A percentile compares a stretch with the other conserved stretches of the same genome.
Evolutionary conservation across 257 asterid genomes (phyloP).

Genomic region (Solanum chmielewskii): DNA sequence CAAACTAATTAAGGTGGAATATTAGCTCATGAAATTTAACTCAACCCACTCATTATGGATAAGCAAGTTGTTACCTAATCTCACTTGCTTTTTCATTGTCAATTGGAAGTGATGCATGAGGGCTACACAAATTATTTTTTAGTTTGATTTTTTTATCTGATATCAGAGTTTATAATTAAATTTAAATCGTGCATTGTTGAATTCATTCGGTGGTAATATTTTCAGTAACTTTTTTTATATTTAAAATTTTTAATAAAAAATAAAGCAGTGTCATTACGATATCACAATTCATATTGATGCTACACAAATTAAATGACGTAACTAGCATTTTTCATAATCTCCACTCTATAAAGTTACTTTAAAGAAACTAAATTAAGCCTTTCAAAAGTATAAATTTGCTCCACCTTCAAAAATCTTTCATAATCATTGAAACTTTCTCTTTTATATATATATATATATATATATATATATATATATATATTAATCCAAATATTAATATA

Average conservation of each 20-base stretch:
- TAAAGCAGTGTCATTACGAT: fast-evolving
- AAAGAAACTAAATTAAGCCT: neutral
- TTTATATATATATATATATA: neutral
- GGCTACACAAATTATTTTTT: too few relatives aligned
- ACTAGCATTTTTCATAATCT: neutral
- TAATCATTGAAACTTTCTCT: neutral
- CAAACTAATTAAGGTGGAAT: too few relatives aligned
- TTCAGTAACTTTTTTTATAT: too few relatives aligned
- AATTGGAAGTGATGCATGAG: neutral
- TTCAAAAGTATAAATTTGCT: neutral
- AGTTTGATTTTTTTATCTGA: too few relatives aligned
- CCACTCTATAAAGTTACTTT: neutral
- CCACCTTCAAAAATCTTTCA: neutral
- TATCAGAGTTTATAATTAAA: too few relatives aligned
- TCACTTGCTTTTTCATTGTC: neutral
- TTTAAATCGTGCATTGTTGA: too few relatives aligned
- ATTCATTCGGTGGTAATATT: too few relatives aligned
- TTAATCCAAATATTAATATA: neutral
- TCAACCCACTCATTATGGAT: neutral
- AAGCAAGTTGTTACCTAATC: neutral
- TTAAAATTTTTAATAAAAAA: too few relatives aligned
- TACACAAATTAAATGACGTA: neutral
- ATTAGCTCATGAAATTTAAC: too few relatives aligned
- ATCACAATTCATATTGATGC: neutral
- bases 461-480: neutral